Evolutionary conservation across 2,329 filamentous ascomycete species (phyloP).

Genomic region (Zymoseptoria passerinii): DNA sequence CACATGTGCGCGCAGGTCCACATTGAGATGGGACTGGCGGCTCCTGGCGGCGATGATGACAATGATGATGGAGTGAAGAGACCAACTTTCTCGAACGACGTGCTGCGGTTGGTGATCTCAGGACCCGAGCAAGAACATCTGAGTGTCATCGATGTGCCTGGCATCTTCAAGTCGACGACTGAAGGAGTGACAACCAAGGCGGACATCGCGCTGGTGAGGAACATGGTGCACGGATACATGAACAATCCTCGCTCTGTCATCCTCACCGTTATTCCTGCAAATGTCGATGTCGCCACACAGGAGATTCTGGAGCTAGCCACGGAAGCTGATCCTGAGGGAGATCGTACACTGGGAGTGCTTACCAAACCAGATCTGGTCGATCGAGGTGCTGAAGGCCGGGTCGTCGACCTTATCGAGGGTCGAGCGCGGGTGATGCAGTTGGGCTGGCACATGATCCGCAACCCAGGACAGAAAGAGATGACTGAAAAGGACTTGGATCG

Average conservation of each 20-base stretch:
- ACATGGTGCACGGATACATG: constrained; percentile 36
- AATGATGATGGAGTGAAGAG: constrained; percentile 1
- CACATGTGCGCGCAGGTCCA: constrained; percentile 9
- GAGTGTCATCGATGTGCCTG: constrained; percentile 26
- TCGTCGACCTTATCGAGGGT: constrained; percentile 23
- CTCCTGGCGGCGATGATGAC: not conserved
- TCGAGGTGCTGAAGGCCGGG: constrained; percentile 17
- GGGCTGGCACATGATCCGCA: constrained; percentile 30
- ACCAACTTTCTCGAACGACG: constrained; percentile 24
- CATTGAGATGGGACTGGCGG: constrained; percentile 13
- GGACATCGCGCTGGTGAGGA: constrained; percentile 33
- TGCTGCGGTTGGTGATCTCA: constrained; percentile 24
- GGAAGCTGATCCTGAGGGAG: constrained; percentile 26
- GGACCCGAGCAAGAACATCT: constrained; percentile 24
- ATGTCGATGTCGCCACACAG: constrained; percentile 40
- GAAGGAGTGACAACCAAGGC: constrained; percentile 29
- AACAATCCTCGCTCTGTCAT: constrained; percentile 34
- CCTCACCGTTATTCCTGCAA: constrained; percentile 37
- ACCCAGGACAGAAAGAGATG: constrained; percentile 25
- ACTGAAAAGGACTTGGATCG: constrained; percentile 6
- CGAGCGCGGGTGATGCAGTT: constrained; percentile 21
- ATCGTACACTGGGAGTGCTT: constrained; percentile 31
- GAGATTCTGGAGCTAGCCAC: constrained; percentile 38
- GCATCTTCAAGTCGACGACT: constrained; percentile 29
- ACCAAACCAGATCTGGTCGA: constrained; percentile 33